Base-by-base conservation (phyloP, 1,284 basidiomycete species). In the Agroathelia rolfsii region DNA sequence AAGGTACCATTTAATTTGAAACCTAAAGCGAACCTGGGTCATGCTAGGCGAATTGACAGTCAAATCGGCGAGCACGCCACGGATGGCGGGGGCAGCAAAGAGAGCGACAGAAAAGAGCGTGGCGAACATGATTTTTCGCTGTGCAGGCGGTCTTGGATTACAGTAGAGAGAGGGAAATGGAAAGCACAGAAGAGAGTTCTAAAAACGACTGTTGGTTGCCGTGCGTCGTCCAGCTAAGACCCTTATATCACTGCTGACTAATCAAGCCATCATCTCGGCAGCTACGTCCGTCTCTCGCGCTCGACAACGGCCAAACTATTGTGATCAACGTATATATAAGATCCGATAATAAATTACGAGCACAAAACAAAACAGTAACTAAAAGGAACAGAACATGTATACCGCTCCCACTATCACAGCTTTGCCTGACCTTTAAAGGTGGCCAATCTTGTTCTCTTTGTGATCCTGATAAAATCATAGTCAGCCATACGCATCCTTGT, bases 361-460 rank as follows among this genome's bases (percentile, higher is more conserved):
- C 28, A 38, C 21, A 31, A 36, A n/a, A 7, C 5, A n/a, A 27
- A 27, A 15, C 16, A 6, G 25, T n/a, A 27, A n/a, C 16, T n/a
- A 15, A 21, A 28, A n/a, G 8, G 31, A n/a, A 22, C 8, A 23
- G 9, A 11, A 28, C 15, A 14, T 28, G 26, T 14, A 32, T 35
- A 33, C 20, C 32, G 19, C 30, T 28, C 24, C 32, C 6, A 27
- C 34, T 32, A 29, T 32, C 59, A 72, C 47, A 78, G 50, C 52
- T 72, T 78, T 16, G 56, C 51, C 56, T 76, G 77, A 34, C 75
- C 75, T 56, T 73, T 75, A 62, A 71, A 77, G 25, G 64, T 64
- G 15, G 82, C 82, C 22, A 86, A 59, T 56, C 66, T 71, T 39
- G 79, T 81, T 45, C 82, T 67, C 59, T 84, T 86, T 46, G 75